phyloP scores from a whole-genome alignment of 495 filamentous ascomycete genomes.

The Opeltia flavorubescens region DNA sequence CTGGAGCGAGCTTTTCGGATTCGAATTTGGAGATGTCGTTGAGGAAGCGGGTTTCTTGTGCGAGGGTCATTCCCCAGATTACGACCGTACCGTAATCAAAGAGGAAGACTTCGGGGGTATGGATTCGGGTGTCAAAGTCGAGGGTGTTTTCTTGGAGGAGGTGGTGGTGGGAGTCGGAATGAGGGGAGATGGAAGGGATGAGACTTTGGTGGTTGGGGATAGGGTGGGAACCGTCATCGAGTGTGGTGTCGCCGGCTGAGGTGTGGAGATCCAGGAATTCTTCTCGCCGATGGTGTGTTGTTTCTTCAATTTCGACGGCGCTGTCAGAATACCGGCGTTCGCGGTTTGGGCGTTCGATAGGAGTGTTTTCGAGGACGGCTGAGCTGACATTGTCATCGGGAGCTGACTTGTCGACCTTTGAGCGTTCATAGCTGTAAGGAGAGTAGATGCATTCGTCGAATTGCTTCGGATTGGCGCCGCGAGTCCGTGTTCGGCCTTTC shows the following conservation, averaged over 20 bases:
- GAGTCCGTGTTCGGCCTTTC: slow-evolving; percentile 60
- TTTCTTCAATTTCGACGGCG: slow-evolving; percentile 42
- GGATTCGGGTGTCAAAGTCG: slow-evolving; percentile 63
- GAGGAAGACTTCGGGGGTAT: slow-evolving; percentile 86
- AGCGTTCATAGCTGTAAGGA: slow-evolving; percentile 57
- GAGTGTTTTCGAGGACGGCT: slow-evolving; percentile 1
- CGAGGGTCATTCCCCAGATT: slow-evolving; percentile 92
- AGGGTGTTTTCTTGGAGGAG: slow-evolving; percentile 18
- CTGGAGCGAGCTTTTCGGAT: slow-evolving; percentile 67
- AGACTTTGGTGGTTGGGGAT: slow-evolving; percentile 7
- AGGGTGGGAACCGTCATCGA: slow-evolving; percentile 12
- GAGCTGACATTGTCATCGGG: slow-evolving; percentile 15
- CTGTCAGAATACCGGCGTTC: slow-evolving; percentile 56
- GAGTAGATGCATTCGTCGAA: slow-evolving; percentile 97
- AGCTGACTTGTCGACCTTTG: slow-evolving; percentile 14
- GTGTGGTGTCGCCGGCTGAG: slow-evolving; percentile 18
- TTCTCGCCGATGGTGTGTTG: slow-evolving; percentile 31
- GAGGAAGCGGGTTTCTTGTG: slow-evolving; percentile 74
- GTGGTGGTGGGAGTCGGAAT: slow-evolving; percentile 33
- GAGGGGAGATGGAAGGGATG: slow-evolving; percentile 17
- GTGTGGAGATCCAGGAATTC: slow-evolving; percentile 39
- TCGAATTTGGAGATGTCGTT: slow-evolving; percentile 96
- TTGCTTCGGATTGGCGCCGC: slow-evolving; percentile 71
- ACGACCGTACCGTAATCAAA: slow-evolving; percentile 99
- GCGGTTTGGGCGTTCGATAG: slow-evolving; percentile 13